Evolutionary conservation across 2,329 filamentous ascomycete genomes (phyloP), one percentile per base, ranked within the genome.

Genomic region (Bipolaris bicolor): DNA sequence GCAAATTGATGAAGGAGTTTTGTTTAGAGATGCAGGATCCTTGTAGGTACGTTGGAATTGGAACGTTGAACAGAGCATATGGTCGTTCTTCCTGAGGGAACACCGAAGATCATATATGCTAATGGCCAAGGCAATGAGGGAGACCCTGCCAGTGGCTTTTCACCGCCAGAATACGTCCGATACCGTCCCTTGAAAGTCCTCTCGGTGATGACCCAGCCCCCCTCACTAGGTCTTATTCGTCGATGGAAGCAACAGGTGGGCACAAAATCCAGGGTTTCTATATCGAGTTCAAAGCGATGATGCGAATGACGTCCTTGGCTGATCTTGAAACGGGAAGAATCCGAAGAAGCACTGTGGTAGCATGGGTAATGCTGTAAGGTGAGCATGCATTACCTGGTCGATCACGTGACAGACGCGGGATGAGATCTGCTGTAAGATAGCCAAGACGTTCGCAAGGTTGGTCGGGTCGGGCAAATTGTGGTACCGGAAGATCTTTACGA

Each of bases 251-350:
- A 68, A 64, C 59, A 43, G 39, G 61, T 60, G 61, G 66, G 55
- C 50, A 43, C 22, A 39, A 36, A n/a, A 49, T 55, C 58, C 52
- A 53, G 65, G 65, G 58, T 61, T 22, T 60, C 36, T 47, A 24
- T 44, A 71, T 71, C 68, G 63, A 57, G 43, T 16, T 45, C 52
- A 52, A 45, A 57, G 54, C 50, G 37, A 61, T 64, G 55, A 65
- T 60, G 53, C 47, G 39, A 31, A 68, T 75, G 72, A 74, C 71
- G 71, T 74, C 57, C 52, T 49, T 52, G 36, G 29, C 16, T 49
- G 54, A 49, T 52, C 43, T 49, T 52, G 49, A 59, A 41, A 48
- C 49, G 50, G 45, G 16, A 53, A 34, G 44, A 39, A 24, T 48
- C 15, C 36, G 45, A 47, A 52, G 49, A 48, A 54, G 60, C 50